Evolutionary conservation across 306 rosid species (phyloP).

Genomic region (Macrotyloma uniflorum): DNA sequence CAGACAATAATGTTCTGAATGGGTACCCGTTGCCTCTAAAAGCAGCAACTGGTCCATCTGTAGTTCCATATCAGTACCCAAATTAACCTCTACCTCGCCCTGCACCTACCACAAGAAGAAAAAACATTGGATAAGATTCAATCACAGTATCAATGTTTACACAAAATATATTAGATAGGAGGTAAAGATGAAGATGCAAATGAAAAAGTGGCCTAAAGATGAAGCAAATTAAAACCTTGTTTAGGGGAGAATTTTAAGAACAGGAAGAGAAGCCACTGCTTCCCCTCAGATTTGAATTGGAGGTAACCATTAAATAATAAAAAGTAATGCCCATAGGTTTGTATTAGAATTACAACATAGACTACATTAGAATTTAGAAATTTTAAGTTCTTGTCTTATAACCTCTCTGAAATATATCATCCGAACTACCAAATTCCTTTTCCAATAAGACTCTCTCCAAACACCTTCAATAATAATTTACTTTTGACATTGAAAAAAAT

Average conservation of each 20-base stretch:
- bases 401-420: constrained; percentile 4
- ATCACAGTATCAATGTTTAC: constrained; percentile 14
- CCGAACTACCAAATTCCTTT: not conserved
- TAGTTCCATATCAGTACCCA: constrained; percentile 26
- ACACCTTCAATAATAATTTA: not conserved
- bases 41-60: constrained; percentile 48
- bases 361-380: not conserved
- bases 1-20: constrained; percentile 21
- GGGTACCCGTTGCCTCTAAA: constrained; percentile 56
- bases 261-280: not conserved
- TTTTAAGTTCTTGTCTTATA: not conserved
- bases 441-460: not conserved
- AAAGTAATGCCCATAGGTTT: not conserved
- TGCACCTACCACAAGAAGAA: constrained; percentile 48
- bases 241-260: not conserved
- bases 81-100: constrained; percentile 74
- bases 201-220: not conserved
- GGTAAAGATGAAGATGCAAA: not conserved
- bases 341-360: not conserved
- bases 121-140: constrained; percentile 18
- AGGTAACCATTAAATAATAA: constrained; percentile 6
- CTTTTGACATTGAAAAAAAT: not conserved
- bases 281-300: not conserved
- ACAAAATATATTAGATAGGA: not conserved
- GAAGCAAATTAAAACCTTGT: not conserved